Evolutionary conservation across 169 alveolate genomes (phyloP), one percentile per base, ranked within the genome.

Genomic region (Plasmodium berghei): DNA sequence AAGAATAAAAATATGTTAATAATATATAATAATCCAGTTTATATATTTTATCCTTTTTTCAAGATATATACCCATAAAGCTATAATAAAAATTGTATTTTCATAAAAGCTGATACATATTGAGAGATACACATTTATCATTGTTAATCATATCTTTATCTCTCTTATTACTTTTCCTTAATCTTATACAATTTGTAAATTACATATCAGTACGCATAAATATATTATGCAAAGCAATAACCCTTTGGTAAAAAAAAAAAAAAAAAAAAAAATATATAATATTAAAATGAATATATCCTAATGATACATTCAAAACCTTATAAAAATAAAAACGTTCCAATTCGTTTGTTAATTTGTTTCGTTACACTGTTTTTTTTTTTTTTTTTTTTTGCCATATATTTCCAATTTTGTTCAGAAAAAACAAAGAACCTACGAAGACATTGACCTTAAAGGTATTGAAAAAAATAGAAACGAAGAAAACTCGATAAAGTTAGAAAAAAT

Each of bases 221-320:
- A 14, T 75, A 75, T 63, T 75, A 75, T 75, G 89, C 89, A 75
- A 75, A 64, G 66, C 77, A 75, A 22, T 22, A 34, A 63, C 20
- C 89, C 89, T 49, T 75, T 75, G 16, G 54, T 75, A 66, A 75
- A 70, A 70, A 70, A 26, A 18, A 48, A 45, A 22, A 46, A 49
- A 70, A 46, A 46, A 0, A 70, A 70, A 49, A 10, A 2, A 16
- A 46, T 5, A 20, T 42, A 9, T 2, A 67, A 0, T 9, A 28
- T 0, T 64, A n/a, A 64, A 18, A 64, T 22, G 12, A 6, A 2
- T 10, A 2, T 28, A 28, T 5, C 40, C 40, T 28, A 5, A 34
- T 34, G 5, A 4, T 34, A 4, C 42, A 34, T 34, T 34, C 40
- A 34, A 34, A 34, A 34, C 8, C 8, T 0, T 34, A 3, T 34